phyloP scores from a whole-genome alignment of 768 basidiomycete genomes.

The Tricholomella constricta region DNA sequence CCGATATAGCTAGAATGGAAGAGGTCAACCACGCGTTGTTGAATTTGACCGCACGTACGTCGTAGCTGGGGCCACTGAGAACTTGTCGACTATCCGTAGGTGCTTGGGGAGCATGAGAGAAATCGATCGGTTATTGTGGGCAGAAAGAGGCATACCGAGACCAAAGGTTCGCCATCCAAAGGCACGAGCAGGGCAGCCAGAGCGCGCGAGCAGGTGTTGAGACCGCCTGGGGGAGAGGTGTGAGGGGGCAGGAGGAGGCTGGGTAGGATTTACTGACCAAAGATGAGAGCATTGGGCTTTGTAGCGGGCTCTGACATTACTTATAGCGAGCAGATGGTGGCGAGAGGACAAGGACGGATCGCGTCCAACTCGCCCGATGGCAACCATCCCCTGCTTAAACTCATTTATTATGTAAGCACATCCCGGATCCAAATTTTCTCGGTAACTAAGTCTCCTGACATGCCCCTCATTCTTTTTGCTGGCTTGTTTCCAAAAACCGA shows the following conservation, averaged over 20 bases:
- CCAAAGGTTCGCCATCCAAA: conserved; percentile 63
- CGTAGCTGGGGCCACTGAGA: conserved; percentile 71
- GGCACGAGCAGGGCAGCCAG: conserved; percentile 72
- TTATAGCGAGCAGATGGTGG: conserved; percentile 15
- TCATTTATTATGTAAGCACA: conserved; percentile 20
- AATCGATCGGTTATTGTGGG: conserved; percentile 15
- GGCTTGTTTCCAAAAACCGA: conserved; percentile 48
- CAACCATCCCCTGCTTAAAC: conserved; percentile 14
- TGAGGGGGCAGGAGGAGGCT: not conserved
- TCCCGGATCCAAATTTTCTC: too few relatives aligned
- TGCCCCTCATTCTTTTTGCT: conserved; percentile 9
- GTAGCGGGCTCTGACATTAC: conserved; percentile 34
- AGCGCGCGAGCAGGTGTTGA: conserved; percentile 77
- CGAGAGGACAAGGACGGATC: conserved; percentile 6
- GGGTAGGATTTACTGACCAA: conserved; percentile 51
- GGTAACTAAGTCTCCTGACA: not conserved
- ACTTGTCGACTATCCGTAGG: conserved; percentile 74
- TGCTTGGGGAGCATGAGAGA: conserved; percentile 41
- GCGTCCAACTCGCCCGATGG: conserved; percentile 9
- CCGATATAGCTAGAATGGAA: conserved; percentile 66
- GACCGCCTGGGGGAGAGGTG: conserved; percentile 55
- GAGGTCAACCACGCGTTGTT: not conserved
- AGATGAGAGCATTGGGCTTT: conserved; percentile 71
- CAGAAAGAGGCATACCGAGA: conserved; percentile 55
- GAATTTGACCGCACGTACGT: conserved; percentile 52